Base-by-base conservation (phyloP, 345 rosid genomes). In the Kernera saxatilis region DNA sequence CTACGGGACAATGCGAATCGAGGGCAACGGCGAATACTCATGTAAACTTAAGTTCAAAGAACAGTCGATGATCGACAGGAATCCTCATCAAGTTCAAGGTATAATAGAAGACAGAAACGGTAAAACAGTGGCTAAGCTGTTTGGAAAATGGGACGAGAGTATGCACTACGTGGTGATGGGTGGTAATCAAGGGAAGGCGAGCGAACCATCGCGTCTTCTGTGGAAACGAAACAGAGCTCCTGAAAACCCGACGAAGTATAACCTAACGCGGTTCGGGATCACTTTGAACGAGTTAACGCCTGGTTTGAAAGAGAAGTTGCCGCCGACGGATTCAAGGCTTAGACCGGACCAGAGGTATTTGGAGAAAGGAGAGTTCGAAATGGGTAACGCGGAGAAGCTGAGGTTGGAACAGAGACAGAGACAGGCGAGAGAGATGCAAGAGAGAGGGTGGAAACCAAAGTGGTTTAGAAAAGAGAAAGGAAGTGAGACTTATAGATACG, bases 1-100 rank as follows among this genome's bases (percentile, higher is more conserved):
- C 80, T 91, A 91, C 71, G 98, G 98, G 50, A 93, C 96, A 36
- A 93, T 91, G 94, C 89, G 88, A 40, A 76, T 93, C 45, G 83
- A 81, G 53, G 96, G 98, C 36, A 83, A 82, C 74, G 74, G 61
- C 11, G 94, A 83, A 33, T 91, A 82, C 71, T 87, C 98, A 5
- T 93, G 97, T 67, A 91, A 86, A 75, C 88, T 93, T 64, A 93
- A 89, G 79, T 93, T 93, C 82, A 93, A 93, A 82, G 98, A 93
- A 82, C 97, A 90, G 73, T 88, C 98, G 14, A 86, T 93, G 25
- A 87, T 93, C 37, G 98, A 93, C 72, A 77, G 98, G 69, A 93
- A 89, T 77, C 98, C 98, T 68, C 98, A 91, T 77, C 98, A 93
- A 91, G 98, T 89, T 39, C 98, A 93, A 21, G 98, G 98, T 57